Base-by-base conservation (phyloP, 805 yeast species). In the Ogataea polymorpha region DNA sequence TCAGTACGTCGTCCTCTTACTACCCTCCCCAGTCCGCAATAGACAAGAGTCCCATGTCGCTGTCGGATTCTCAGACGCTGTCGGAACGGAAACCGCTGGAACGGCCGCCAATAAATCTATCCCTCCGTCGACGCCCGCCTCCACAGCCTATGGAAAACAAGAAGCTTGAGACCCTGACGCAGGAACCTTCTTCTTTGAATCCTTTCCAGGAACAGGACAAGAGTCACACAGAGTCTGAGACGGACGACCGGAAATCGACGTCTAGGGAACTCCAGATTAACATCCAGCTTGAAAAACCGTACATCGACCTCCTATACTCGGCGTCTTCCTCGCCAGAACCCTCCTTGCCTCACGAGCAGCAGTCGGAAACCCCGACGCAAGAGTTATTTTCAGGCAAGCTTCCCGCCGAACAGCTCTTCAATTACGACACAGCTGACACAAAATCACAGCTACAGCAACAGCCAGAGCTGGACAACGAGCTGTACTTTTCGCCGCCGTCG, bases 91-190 rank as follows among this genome's bases (percentile, higher is more conserved):
- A 42, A 36, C 53, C 56, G 1, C 13, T 48, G 11, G 40, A 42
- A 12, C 44, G 41, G 13, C 49, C 54, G 4, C 49, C 50, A 3
- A 39, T 45, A 2, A 40, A 50, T 18, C 35, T 54, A 10, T 27
- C 45, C 2, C 36, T 42, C 26, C 47, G 52, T 29, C 39, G 54
- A 30, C 38, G 42, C 16, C 56, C 58, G 5, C 56, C 56, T 7
- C 54, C 51, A 6, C 9, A 17, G 27, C 37, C 39, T 14, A 7
- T 14, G 29, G 17, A 15, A 17, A 16, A 34, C 4, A 14, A 23
- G 16, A 27, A 26, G n/a, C 31, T 28, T 6, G 26, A 18, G 9
- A 23, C 26, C 10, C 27, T 23, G 9, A 9, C 12, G 12, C 16
- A 32, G 25, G 27, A 21, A 15, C 11, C 17, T 6, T 12, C n/a